Evolutionary conservation across 2,329 filamentous ascomycete genomes (phyloP).

Genomic region (Pyrenophora tritici-repentis): DNA sequence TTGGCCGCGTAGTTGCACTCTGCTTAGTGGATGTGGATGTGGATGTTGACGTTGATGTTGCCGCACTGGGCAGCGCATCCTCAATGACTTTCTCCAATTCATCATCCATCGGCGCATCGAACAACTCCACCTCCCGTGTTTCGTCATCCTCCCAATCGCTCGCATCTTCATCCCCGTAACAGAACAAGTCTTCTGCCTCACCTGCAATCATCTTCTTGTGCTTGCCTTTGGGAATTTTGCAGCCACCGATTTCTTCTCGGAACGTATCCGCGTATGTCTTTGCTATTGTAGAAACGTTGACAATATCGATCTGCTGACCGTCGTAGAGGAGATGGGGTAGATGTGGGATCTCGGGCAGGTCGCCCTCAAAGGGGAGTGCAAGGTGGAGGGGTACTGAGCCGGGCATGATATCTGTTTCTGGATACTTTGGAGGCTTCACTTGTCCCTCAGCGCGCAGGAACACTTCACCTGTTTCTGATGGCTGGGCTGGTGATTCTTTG

Average conservation of each 20-base stretch:
- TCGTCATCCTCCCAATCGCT: slow-evolving; percentile 38
- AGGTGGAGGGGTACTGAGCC: slow-evolving; percentile 52
- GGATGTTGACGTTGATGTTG: too few species aligned
- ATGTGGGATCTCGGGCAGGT: slow-evolving; percentile 54
- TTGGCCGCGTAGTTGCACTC: not conserved
- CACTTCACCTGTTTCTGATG: slow-evolving; percentile 31
- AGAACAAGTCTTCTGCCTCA: slow-evolving; percentile 68
- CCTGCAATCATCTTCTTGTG: slow-evolving; percentile 42
- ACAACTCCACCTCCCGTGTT: slow-evolving; percentile 9
- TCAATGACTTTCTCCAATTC: not conserved
- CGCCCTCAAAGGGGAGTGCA: slow-evolving; percentile 55
- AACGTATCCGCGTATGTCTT: slow-evolving; percentile 63
- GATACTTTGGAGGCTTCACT: slow-evolving; percentile 13
- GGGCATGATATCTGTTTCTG: slow-evolving; percentile 57
- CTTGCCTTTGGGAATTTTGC: slow-evolving; percentile 50
- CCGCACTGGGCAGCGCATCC: not conserved
- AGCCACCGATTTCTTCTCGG: slow-evolving; percentile 69
- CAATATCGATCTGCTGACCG: slow-evolving; percentile 56
- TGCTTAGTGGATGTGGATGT: not conserved
- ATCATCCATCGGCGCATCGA: slow-evolving; percentile 11
- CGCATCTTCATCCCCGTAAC: slow-evolving; percentile 51
- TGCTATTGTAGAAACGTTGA: slow-evolving; percentile 53
- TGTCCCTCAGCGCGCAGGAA: slow-evolving; percentile 50
- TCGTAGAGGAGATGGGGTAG: slow-evolving; percentile 68
- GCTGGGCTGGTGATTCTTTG: slow-evolving; percentile 5